A percentile compares a stretch with the other conserved stretches of the same genome.
These are phyloP conservation scores for Pyrenophora seminiperda DNA, from an alignment of 2,329 filamentous ascomycete genomes.

Conservation along the genomic window DNA sequence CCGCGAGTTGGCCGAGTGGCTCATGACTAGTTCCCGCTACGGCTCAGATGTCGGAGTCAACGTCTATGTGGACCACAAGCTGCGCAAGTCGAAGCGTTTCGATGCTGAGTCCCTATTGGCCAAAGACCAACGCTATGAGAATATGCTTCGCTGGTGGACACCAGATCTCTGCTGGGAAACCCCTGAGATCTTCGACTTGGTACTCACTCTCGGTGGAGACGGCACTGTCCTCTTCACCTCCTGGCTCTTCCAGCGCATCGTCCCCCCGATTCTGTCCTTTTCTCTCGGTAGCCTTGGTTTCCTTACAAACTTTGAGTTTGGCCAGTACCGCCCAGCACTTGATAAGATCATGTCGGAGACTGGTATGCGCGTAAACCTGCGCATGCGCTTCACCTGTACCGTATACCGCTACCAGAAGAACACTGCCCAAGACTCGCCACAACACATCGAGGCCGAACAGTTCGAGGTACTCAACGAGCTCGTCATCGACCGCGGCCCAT, in stretches of 20 bases:
- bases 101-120: conserved; percentile 73
- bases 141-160: conserved; percentile 94
- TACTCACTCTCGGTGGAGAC: conserved; percentile 84
- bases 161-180: conserved; percentile 93
- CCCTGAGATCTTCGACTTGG: conserved; percentile 94
- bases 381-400: conserved; percentile 98
- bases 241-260: conserved; percentile 89
- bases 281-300: conserved; percentile 86
- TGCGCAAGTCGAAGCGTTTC: conserved; percentile 87
- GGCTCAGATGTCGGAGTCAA: conserved; percentile 89
- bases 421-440: conserved; percentile 59
- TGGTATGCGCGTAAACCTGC: conserved; percentile 95
- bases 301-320: conserved; percentile 85
- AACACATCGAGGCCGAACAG: conserved; percentile 83
- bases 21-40: conserved; percentile 87
- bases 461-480: conserved; percentile 98
- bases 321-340: conserved; percentile 84
- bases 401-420: conserved; percentile 73
- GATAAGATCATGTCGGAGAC: conserved; percentile 89
- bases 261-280: conserved; percentile 83
- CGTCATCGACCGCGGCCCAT: conserved; percentile 95
- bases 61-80: conserved; percentile 97
- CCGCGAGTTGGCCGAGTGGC: conserved; percentile 83
- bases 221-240: conserved; percentile 87
- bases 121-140: conserved; percentile 74